Base-by-base conservation (phyloP, 1,284 basidiomycete species). In the Leccinum holopus region DNA sequence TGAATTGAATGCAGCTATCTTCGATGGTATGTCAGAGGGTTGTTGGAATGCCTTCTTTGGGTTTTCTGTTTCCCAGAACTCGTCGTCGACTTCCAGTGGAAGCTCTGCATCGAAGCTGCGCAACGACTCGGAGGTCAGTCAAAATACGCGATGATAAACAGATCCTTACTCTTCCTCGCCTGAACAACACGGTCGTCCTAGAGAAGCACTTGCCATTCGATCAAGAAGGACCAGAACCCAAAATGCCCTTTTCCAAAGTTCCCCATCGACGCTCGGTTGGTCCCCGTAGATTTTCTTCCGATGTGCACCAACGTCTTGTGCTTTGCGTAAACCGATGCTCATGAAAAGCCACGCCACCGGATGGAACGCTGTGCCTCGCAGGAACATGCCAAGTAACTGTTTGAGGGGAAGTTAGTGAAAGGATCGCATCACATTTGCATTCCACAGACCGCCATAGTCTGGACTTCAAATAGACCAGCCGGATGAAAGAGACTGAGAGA, bases 31-130 rank as follows among this genome's bases (percentile, higher is more conserved):
- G 6, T 79, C 84, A 8, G 76, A 68, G 1, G 92, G 92, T 69
- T 94, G 92, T 57, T 77, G 77, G 71, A 89, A 90, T 25, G 78
- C 77, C 53, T 74, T 63, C 21, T 79, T 71, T 5, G 81, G 79
- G 60, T 83, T 78, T 2, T 81, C 79, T 58, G 78, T 72, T 68
- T 86, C 84, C 92, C 91, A 94, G 69, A 87, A 93, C 66, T 94
- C 91, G 70, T 97, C 95, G 66, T 95, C 90, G 6, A 95, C 87
- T 70, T 92, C 91, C 8, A 91, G 77, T 1, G 92, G 92, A 56
- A 90, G 80, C 44, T 91, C 90, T 28, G 90, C 78, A 72, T 95
- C 92, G 72, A 91, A 88, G 73, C 90, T 91, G 68, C 3, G 61
- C 56, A 59, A 56, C 47, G n/a, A n/a, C n/a, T n/a, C n/a, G n/a